Conservation (phyloP, 2,329 filamentous ascomycete species). For the Grosmannia clavigera region DNA sequence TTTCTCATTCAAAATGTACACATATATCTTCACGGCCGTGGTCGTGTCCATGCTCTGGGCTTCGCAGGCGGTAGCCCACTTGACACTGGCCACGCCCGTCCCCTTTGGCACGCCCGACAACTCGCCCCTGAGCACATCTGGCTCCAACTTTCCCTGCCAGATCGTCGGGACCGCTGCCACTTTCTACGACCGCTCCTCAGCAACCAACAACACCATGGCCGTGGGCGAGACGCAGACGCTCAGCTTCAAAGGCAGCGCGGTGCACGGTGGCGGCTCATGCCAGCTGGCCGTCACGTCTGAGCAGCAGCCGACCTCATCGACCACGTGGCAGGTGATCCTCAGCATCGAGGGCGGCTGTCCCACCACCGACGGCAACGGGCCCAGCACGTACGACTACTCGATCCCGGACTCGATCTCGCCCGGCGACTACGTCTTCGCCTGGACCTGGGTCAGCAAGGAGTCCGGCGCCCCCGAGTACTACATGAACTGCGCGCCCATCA, state of each 20-base stretch:
- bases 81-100: slow-evolving; percentile 11
- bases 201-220: slow-evolving; percentile 13
- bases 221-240: slow-evolving; percentile 11
- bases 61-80: slow-evolving; percentile 8
- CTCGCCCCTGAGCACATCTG: slow-evolving; percentile 11
- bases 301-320: slow-evolving; percentile 12
- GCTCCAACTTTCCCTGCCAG: slow-evolving; percentile 14
- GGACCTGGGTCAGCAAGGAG: slow-evolving; percentile 50
- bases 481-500: slow-evolving; percentile 52
- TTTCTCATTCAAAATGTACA: not conserved
- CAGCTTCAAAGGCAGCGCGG: slow-evolving; percentile 18
- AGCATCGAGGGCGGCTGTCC: slow-evolving; percentile 21
- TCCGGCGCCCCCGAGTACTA: slow-evolving; percentile 52
- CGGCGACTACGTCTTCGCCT: slow-evolving; percentile 40
- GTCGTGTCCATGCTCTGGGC: slow-evolving; percentile 5
- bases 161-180: slow-evolving; percentile 25
- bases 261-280: slow-evolving; percentile 20
- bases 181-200: slow-evolving; percentile 21
- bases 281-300: slow-evolving; percentile 18
- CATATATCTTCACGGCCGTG: not conserved
- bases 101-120: slow-evolving; percentile 13
- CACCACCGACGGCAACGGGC: slow-evolving; percentile 13
- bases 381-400: slow-evolving; percentile 15
- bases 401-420: slow-evolving; percentile 15
- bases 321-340: slow-evolving; percentile 19